phyloP scores from a whole-genome alignment of 176 grass and related monocot genomes.

The Musa troglodytarum region DNA sequence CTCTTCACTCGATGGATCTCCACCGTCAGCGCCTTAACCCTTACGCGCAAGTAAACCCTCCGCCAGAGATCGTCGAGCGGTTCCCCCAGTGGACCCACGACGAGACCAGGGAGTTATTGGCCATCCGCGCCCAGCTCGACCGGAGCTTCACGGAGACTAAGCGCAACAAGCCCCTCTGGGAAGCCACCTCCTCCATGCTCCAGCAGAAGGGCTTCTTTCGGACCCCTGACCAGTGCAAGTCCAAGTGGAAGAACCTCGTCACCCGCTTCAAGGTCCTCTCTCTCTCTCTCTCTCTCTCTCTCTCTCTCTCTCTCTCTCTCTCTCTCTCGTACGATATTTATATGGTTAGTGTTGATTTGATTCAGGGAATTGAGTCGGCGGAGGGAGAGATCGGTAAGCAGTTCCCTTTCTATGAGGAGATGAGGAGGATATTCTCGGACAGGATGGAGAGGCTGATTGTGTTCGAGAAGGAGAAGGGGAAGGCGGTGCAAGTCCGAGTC shows the following conservation, averaged over 20 bases:
- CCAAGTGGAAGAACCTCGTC: conserved; percentile 99
- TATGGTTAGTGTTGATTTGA: background rate
- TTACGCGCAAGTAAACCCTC: conserved; percentile 38
- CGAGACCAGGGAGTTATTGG: conserved; percentile 65
- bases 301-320: background rate
- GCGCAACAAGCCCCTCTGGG: conserved; percentile 97
- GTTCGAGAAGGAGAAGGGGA: conserved; percentile 35
- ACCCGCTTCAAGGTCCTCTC: conserved; percentile 58
- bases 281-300: background rate
- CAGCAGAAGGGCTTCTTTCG: conserved; percentile 50
- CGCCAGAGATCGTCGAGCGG: conserved; percentile 19
- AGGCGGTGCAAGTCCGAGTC: conserved; percentile 27
- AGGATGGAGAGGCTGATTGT: conserved; percentile 33
- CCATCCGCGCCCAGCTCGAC: conserved; percentile 78
- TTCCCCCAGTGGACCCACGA: conserved; percentile 80
- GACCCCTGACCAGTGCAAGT: conserved; percentile 97
- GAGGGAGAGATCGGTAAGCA: conserved; percentile 18
- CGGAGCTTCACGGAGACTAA: conserved; percentile 75
- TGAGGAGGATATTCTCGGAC: conserved; percentile 51
- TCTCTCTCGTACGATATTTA: background rate
- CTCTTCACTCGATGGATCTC: conserved; percentile 41
- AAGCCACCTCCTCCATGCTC: conserved; percentile 50
- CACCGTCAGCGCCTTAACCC: conserved; percentile 56
- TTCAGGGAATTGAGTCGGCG: conserved; percentile 36
- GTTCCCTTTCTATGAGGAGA: conserved; percentile 85